A percentile compares a stretch with the other conserved stretches of the same genome.
phyloP scores from a whole-genome alignment of 208 protist genomes.

The Angomonas ambiguus region DNA sequence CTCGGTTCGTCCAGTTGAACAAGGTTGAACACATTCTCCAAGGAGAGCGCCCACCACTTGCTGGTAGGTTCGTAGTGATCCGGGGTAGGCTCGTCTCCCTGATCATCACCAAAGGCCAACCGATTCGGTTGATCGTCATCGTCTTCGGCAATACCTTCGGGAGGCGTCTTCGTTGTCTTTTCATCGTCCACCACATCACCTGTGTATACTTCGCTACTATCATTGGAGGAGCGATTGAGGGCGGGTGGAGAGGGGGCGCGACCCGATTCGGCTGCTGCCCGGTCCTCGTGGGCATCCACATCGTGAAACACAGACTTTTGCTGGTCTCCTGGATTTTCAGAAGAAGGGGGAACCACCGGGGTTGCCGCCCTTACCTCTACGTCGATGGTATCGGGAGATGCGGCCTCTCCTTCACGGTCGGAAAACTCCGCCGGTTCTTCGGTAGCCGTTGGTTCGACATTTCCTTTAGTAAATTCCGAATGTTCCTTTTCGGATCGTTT shows the following conservation, averaged over 20 bases:
- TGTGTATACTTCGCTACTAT: background rate
- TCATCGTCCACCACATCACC: background rate
- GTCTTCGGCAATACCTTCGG: constrained; percentile 5
- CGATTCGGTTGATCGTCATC: constrained; percentile 21
- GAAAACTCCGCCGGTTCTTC: background rate
- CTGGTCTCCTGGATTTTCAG: too few relatives aligned
- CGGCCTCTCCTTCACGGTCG: background rate
- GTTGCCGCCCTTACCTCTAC: background rate
- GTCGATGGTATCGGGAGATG: background rate
- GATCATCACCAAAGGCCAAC: constrained; percentile 53
- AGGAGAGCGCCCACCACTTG: constrained; percentile 71
- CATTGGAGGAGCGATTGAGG: background rate
- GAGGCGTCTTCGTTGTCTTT: constrained; percentile 1
- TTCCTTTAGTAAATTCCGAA: too few relatives aligned
- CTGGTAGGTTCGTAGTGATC: constrained; percentile 41
- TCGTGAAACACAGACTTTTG: background rate
- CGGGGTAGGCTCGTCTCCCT: constrained; percentile 53
- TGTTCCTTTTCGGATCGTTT: background rate
- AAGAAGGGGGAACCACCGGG: background rate
- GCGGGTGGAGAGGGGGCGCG: background rate
- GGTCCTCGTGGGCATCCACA: background rate
- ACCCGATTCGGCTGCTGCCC: background rate
- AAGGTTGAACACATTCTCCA: constrained; percentile 67
- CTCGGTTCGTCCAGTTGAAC: constrained; percentile 60
- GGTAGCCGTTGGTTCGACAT: background rate